phyloP scores from a whole-genome alignment of 2,329 filamentous ascomycete genomes.

The Daldinia sp. region DNA sequence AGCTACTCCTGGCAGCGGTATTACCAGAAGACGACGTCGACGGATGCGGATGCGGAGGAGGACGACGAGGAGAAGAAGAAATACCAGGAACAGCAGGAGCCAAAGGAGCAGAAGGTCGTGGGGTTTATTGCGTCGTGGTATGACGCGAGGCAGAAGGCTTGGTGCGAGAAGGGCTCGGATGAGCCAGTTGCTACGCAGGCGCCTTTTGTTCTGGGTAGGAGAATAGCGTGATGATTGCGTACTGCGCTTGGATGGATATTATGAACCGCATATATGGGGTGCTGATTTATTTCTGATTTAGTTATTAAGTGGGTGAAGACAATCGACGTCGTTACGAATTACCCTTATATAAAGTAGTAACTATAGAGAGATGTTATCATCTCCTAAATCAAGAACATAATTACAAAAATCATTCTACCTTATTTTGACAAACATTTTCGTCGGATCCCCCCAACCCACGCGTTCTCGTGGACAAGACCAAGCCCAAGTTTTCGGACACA shows the following conservation, averaged over 20 bases:
- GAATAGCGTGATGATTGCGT: background rate
- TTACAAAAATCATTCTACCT: too few species aligned
- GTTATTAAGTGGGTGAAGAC: too few species aligned
- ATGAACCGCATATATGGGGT: too few species aligned
- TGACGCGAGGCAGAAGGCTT: background rate
- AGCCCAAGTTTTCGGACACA: too few species aligned
- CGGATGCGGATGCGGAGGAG: constrained; percentile 6
- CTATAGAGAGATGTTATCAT: too few species aligned
- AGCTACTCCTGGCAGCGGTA: constrained; percentile 50
- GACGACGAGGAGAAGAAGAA: background rate
- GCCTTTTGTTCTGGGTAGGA: background rate
- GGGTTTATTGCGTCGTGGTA: background rate
- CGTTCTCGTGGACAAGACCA: too few species aligned
- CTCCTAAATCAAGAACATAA: too few species aligned
- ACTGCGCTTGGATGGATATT: background rate
- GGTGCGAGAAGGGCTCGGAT: background rate
- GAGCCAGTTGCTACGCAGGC: background rate
- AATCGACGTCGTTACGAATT: too few species aligned
- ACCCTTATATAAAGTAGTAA: too few species aligned
- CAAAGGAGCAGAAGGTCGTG: background rate
- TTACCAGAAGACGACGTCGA: constrained; percentile 20
- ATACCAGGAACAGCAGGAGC: background rate
- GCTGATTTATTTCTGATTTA: too few species aligned
- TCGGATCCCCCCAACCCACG: too few species aligned
- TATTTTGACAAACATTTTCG: too few species aligned